A percentile compares a stretch with the other conserved stretches of the same genome.
Evolutionary conservation across 176 grass and related monocot species (phyloP).

Genomic region (Musa beccarii): DNA sequence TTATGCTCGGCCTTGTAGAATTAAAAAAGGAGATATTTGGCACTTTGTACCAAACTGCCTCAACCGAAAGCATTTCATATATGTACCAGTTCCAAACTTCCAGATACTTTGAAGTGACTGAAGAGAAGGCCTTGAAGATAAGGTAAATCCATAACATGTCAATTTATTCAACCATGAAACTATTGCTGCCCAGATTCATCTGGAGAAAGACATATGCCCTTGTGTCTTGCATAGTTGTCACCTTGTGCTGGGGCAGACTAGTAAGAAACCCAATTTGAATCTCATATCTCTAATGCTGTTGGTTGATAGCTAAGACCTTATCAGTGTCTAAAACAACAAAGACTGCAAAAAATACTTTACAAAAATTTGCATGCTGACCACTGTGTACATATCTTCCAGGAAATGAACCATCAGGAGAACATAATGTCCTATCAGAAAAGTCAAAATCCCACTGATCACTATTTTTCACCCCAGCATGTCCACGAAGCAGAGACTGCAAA

Average conservation of each 20-base stretch:
- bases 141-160: too few species aligned
- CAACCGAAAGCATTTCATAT: neutral
- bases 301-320: neutral
- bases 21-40: neutral
- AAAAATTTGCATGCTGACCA: neutral
- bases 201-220: too few species aligned
- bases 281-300: too few species aligned
- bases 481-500: neutral
- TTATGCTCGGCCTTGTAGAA: neutral
- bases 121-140: too few species aligned
- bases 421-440: constrained; percentile 1
- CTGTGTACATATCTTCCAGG: constrained; percentile 4
- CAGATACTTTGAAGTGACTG: too few species aligned
- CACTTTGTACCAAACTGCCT: neutral
- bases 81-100: too few species aligned
- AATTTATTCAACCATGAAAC: too few species aligned
- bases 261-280: too few species aligned
- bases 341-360: constrained; percentile 5
- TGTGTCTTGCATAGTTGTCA: too few species aligned
- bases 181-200: too few species aligned
- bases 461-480: constrained; percentile 9
- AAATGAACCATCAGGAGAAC: neutral
- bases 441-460: neutral
- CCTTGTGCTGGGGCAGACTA: too few species aligned
- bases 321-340: neutral